These are phyloP conservation scores for Xylariaceae sp. DNA, from an alignment of 2,329 filamentous ascomycete genomes.

Conservation along the genomic window DNA sequence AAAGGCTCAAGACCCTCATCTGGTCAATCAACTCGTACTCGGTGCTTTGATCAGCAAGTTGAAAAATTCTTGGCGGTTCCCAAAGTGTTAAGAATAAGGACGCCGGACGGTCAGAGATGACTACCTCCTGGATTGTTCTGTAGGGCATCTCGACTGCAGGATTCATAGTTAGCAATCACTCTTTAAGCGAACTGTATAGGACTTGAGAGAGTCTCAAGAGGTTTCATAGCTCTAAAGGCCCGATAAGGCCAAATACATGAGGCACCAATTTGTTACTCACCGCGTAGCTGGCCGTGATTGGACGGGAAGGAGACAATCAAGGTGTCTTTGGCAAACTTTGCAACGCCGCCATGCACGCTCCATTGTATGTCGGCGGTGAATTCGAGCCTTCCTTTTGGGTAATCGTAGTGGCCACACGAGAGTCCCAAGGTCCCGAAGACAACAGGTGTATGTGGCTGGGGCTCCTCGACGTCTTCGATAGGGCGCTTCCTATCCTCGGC, in stretches of 20 bases:
- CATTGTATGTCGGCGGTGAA: constrained; percentile 52
- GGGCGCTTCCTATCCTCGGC: constrained; percentile 40
- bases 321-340: constrained; percentile 51
- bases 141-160: constrained; percentile 55
- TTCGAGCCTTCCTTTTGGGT: constrained; percentile 44
- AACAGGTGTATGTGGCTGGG: constrained; percentile 26
- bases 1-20: constrained; percentile 31
- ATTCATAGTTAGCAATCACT: neutral
- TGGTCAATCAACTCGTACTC: constrained; percentile 7
- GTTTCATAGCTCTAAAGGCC: neutral
- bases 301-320: constrained; percentile 49
- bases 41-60: neutral
- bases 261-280: constrained; percentile 3
- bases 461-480: constrained; percentile 32
- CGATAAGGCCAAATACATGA: neutral
- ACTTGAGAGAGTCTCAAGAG: neutral
- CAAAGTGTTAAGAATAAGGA: constrained; percentile 58
- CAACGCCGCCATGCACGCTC: constrained; percentile 48
- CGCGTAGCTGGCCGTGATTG: constrained; percentile 30
- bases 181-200: neutral
- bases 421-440: constrained; percentile 38
- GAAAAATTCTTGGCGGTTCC: constrained; percentile 59
- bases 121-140: constrained; percentile 54
- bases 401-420: constrained; percentile 58
- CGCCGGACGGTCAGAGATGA: constrained; percentile 45